phyloP scores from a whole-genome alignment of 805 yeast species.

The Metschnikowia baotianmanensis region DNA sequence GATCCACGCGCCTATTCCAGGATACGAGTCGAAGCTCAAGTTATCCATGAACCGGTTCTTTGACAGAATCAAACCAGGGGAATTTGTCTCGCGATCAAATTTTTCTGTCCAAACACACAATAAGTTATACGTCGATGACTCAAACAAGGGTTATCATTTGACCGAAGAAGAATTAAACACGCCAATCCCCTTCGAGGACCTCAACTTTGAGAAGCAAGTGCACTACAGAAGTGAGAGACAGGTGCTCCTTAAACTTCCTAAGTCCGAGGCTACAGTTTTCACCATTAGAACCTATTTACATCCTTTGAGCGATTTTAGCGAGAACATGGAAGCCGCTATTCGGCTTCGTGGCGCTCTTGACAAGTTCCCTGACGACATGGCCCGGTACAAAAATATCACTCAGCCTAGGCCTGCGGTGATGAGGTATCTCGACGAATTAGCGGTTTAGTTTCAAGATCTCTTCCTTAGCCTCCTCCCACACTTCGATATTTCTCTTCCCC shows the following conservation, averaged over 20 bases:
- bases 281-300: conserved; percentile 56
- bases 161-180: conserved; percentile 25
- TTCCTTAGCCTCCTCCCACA: conserved; percentile 62
- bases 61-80: conserved; percentile 33
- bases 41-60: conserved; percentile 42
- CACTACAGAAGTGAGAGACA: conserved; percentile 62
- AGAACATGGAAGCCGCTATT: conserved; percentile 45
- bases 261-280: conserved; percentile 46
- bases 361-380: conserved; percentile 57
- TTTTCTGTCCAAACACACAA: conserved; percentile 38
- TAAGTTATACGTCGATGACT: conserved; percentile 36
- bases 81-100: conserved; percentile 40
- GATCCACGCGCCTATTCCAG: conserved; percentile 43
- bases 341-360: conserved; percentile 61
- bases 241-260: conserved; percentile 50
- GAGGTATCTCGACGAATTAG: conserved; percentile 16
- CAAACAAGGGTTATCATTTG: conserved; percentile 39
- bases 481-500: conserved; percentile 65
- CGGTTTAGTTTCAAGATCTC: conserved; percentile 25
- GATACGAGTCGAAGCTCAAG: conserved; percentile 38
- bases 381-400: conserved; percentile 58
- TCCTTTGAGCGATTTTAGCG: conserved; percentile 47
- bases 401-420: conserved; percentile 72
- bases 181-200: conserved; percentile 24
- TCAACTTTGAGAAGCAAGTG: conserved; percentile 45